These are phyloP conservation scores for Populus simonii DNA, from an alignment of 345 rosid genomes.

Conservation along the genomic window DNA sequence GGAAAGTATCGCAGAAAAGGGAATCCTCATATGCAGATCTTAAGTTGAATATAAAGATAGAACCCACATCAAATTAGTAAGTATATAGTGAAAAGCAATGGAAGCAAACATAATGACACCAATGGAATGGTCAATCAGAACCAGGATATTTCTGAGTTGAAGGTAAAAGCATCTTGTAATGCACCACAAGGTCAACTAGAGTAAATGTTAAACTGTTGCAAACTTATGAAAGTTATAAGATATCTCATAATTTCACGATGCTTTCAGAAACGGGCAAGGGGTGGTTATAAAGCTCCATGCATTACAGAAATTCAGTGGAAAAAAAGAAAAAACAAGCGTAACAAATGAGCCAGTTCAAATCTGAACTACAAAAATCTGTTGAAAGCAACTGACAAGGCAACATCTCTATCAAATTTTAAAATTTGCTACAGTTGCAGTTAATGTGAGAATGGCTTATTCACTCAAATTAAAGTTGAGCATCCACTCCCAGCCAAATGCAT, in stretches of 20 bases:
- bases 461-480: not conserved
- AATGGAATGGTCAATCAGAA: not conserved
- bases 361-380: not conserved
- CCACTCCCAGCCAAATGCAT: not conserved
- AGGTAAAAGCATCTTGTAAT: not conserved
- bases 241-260: not conserved
- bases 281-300: not conserved
- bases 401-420: not conserved
- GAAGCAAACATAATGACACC: not conserved
- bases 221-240: not conserved
- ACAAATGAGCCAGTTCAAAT: not conserved
- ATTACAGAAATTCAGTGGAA: not conserved
- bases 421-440: not conserved
- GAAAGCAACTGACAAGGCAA: not conserved
- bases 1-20: constrained; percentile 68
- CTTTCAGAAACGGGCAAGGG: not conserved
- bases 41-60: constrained; percentile 16
- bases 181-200: not conserved
- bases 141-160: no score
- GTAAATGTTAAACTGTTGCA: not conserved
- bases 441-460: not conserved
- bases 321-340: not conserved
- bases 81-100: not conserved
- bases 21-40: constrained; percentile 68
- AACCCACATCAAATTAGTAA: not conserved